Evolutionary conservation across 148 eudicot species (phyloP), one percentile per base, ranked within the genome.

Genomic region (Arbutus unedo): DNA sequence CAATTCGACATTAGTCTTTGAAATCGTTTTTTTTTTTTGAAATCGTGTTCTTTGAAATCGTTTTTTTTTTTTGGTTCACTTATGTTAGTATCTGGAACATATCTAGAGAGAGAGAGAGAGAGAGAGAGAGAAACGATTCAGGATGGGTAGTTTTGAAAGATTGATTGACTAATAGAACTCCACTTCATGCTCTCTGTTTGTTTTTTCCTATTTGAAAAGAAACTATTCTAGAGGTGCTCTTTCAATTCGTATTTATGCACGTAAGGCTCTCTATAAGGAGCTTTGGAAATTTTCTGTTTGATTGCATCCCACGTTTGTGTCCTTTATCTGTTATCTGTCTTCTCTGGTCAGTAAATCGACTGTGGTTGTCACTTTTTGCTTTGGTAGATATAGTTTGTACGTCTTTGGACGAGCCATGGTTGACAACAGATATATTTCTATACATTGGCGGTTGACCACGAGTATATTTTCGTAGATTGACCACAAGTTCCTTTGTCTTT

Each of bases 41-140:
- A 43, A 71, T 70, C 21, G 66, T 49, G 48, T 81, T 81, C 14
- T 10, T 41, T 9, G 76, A 80, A 50, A 49, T 68, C 76, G 76
- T 48, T 31, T 31, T 51, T 51, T 19, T 3, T 31, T 8, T 31
- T 3, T 49, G 8, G 50, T 47, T 44, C 18, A 9, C 16, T 4
- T 6, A 1, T 38, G 16, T 16, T 11, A 10, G 19, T 9, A 55
- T 57, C 51, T 38, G 0, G 3, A 66, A 44, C n/a, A n/a, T 19
- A 64, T 31, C 18, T 53, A 41, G n/a, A 3, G 62, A 68, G 50
- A 41, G n/a, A n/a, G n/a, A n/a, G n/a, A n/a, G n/a, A n/a, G n/a
- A n/a, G n/a, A n/a, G n/a, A n/a, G n/a, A n/a, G n/a, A n/a, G 68
- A 11, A 16, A 60, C 25, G 44, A 47, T 45, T 64, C 15, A 3